Percentiles rank a stretch among this genome's conserved stretches.
Conservation (phyloP, 108 stramenopile genomes). For the Cyclotella baltica region DNA sequence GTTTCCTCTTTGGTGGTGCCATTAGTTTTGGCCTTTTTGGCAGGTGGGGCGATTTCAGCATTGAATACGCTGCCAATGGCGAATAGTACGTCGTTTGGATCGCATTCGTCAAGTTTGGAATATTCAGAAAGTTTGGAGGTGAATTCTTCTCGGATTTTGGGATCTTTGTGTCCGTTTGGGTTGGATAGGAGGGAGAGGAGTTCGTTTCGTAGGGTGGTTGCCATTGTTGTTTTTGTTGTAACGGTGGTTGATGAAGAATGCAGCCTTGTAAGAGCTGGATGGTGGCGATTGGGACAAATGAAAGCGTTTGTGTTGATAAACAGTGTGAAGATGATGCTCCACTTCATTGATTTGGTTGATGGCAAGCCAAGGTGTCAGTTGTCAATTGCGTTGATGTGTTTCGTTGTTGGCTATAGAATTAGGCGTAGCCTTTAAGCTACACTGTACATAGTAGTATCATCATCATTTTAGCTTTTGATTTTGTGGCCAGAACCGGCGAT, state of each 20-base stretch:
- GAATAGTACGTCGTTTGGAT: slow-evolving; percentile 53
- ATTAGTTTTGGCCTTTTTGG: slow-evolving; percentile 52
- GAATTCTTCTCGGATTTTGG: slow-evolving; percentile 25
- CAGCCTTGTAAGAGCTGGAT: not conserved
- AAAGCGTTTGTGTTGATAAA: not conserved
- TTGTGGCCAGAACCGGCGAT: not conserved
- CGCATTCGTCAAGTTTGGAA: slow-evolving; percentile 32
- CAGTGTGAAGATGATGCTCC: not conserved
- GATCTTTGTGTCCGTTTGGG: slow-evolving; percentile 46
- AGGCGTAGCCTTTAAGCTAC: too few relatives aligned
- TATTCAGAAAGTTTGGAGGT: slow-evolving; percentile 51
- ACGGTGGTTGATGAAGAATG: not conserved
- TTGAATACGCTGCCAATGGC: slow-evolving; percentile 58
- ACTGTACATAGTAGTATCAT: too few relatives aligned
- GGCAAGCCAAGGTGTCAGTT: not conserved
- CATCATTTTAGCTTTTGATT: too few relatives aligned
- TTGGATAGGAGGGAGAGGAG: slow-evolving; percentile 49
- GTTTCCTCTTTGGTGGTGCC: slow-evolving; percentile 27
- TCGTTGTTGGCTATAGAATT: not conserved
- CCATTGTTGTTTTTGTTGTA: not conserved
- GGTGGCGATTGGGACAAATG: not conserved
- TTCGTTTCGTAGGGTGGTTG: slow-evolving; percentile 26
- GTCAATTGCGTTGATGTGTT: not conserved
- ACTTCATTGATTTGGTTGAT: not conserved
- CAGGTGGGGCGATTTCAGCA: slow-evolving; percentile 26